Evolutionary conservation across 106 monocot genomes (phyloP).

Genomic region (Allium sativum): DNA sequence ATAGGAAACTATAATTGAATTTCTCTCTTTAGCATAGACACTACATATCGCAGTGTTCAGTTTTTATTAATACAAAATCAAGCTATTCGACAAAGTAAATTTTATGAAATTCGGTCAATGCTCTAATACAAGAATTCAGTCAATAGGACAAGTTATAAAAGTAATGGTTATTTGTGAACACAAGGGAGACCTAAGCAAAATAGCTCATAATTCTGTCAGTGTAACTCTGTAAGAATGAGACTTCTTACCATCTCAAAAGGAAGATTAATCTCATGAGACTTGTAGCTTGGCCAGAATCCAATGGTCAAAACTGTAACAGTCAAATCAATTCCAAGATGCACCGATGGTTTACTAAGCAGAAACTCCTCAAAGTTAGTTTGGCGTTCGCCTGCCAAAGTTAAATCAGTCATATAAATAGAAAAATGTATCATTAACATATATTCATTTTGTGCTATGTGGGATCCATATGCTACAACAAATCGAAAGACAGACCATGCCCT

Average conservation of each 20-base stretch:
- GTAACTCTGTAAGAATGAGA: not conserved
- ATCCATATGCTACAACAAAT: no score
- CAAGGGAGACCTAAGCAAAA: no score
- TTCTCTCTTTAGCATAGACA: no score
- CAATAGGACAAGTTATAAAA: no score
- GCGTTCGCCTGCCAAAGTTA: conserved; percentile 84
- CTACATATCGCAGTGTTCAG: no score
- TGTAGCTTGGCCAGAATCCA: conserved; percentile 96
- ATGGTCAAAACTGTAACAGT: conserved; percentile 85
- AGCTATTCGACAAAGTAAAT: no score
- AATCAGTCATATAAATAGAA: conserved; percentile 57
- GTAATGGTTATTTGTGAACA: no score
- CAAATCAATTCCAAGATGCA: conserved; percentile 72
- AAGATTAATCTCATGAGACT: conserved; percentile 89
- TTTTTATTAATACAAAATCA: no score
- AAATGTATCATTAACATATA: not conserved
- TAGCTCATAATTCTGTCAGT: no score
- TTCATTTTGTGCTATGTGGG: not conserved
- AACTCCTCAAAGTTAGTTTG: conserved; percentile 81
- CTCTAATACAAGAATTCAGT: no score
- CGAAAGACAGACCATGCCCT: conserved; percentile 54
- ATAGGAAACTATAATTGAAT: no score
- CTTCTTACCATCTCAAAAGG: conserved; percentile 71
- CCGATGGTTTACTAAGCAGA: conserved; percentile 41
- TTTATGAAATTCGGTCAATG: no score